Evolutionary conservation across 2,329 filamentous ascomycete species (phyloP).

Genomic region (Talaromyces sp.): DNA sequence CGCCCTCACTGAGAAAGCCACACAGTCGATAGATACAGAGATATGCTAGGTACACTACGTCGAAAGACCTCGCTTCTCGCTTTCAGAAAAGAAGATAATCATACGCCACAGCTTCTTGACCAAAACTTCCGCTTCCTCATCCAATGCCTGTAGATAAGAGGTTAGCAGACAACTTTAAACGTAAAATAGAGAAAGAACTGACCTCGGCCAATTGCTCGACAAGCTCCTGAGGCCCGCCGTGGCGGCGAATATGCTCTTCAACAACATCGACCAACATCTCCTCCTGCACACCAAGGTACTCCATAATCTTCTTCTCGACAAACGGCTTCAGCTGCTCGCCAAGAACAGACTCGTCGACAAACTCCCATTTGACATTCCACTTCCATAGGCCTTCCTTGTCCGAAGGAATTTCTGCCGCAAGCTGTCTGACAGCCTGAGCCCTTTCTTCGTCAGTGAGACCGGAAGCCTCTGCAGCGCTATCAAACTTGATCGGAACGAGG

Average conservation of each 20-base stretch:
- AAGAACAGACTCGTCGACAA: slow-evolving; percentile 75
- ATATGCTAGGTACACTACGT: neutral
- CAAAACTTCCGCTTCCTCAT: slow-evolving; percentile 89
- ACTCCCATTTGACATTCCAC: slow-evolving; percentile 93
- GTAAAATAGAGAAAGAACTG: slow-evolving; percentile 39
- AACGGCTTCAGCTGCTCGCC: slow-evolving; percentile 87
- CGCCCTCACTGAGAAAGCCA: neutral
- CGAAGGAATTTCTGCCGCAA: slow-evolving; percentile 86
- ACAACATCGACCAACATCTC: slow-evolving; percentile 92
- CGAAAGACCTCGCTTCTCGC: slow-evolving; percentile 82
- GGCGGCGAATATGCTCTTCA: slow-evolving; percentile 76
- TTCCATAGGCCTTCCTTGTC: slow-evolving; percentile 83
- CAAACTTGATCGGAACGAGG: slow-evolving; percentile 78
- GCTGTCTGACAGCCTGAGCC: slow-evolving; percentile 71
- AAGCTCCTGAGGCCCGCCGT: slow-evolving; percentile 71
- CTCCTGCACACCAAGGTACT: slow-evolving; percentile 93
- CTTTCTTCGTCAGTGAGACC: slow-evolving; percentile 83
- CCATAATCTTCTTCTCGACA: slow-evolving; percentile 96
- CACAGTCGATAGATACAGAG: neutral
- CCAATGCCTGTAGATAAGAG: slow-evolving; percentile 62
- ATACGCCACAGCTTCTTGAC: slow-evolving; percentile 98
- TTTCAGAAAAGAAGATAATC: slow-evolving; percentile 96
- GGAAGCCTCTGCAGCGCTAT: slow-evolving; percentile 62
- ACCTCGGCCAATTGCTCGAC: slow-evolving; percentile 82
- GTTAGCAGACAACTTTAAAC: slow-evolving; percentile 31